phyloP scores from a whole-genome alignment of 2,329 filamentous ascomycete species.

The Alternaria conjuncta region DNA sequence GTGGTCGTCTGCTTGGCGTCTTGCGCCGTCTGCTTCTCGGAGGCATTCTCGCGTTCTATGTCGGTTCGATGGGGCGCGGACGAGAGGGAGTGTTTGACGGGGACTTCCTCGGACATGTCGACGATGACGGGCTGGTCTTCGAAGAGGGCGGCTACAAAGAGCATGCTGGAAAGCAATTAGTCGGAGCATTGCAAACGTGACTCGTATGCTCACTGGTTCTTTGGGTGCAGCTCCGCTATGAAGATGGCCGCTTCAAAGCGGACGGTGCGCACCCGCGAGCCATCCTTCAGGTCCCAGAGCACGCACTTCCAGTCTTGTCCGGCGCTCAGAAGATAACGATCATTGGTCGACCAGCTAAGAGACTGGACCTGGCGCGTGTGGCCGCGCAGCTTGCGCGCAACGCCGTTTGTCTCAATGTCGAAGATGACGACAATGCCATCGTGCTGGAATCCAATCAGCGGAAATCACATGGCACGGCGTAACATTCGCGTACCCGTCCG shows the following conservation, averaged over 20 bases:
- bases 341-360: constrained; percentile 91
- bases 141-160: constrained; percentile 90
- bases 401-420: constrained; percentile 96
- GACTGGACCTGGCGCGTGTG: constrained; percentile 95
- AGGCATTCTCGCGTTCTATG: constrained; percentile 72
- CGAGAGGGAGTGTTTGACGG: constrained; percentile 78
- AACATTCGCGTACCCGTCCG: constrained; percentile 69
- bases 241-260: constrained; percentile 93
- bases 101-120: constrained; percentile 73
- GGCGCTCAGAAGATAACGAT: constrained; percentile 87
- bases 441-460: constrained; percentile 51
- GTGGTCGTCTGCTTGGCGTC: constrained; percentile 96
- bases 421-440: constrained; percentile 96
- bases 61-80: constrained; percentile 80
- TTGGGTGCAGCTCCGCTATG: constrained; percentile 92
- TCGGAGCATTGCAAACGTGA: neutral
- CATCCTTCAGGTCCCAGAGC: constrained; percentile 86
- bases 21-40: constrained; percentile 86
- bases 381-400: constrained; percentile 90
- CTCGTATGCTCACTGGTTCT: constrained; percentile 71
- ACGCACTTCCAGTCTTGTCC: constrained; percentile 97
- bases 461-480: constrained; percentile 16
- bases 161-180: constrained; percentile 60
- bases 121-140: constrained; percentile 92
- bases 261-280: constrained; percentile 77